Base-by-base conservation (phyloP, 805 yeast genomes). In the Kockiozyma suomiensis region DNA sequence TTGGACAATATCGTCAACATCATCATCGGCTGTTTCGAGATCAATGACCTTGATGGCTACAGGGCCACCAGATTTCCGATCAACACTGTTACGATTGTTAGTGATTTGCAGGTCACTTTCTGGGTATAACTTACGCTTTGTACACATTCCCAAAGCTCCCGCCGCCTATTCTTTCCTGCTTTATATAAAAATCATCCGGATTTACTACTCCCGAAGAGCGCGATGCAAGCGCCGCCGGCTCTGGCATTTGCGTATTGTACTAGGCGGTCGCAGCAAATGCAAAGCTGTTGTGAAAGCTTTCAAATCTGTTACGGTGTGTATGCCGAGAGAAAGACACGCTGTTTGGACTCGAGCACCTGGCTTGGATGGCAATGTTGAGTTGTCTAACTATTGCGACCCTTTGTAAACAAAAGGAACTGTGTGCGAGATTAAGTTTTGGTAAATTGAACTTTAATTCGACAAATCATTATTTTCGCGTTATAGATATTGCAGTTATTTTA, bases 111-210 rank as follows among this genome's bases (percentile, higher is more conserved):
- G 35, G n/a, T 1, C 17, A 0, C 17, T 3, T 8, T 17, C 21
- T 21, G 12, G 3, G 12, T 15, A 4, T 15, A 21, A 42, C 70
- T 41, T 62, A 70, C 46, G 90, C 94, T 68, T 79, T 82, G 71
- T 84, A 90, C 41, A 90, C 97, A 70, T 88, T 93, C 15, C 97
- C 97, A 76, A 90, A 90, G 66, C 87, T 87, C 0, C 97, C 97
- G 58, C 83, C 79, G 0, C 97, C 97, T 13, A 90, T 82, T 69
- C 91, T 85, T 54, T 82, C 56, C 35, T 60, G 64, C 38, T 60
- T 61, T 25, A 62, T 56, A 43, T 62, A 62, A 28, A 30, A 58
- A 7, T 56, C 64, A 13, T 56, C 61, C 15, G 65, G 65, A 26
- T 58, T 46, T 10, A 58, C 40, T 6, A 49, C 12, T 8, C 55